phyloP scores from a whole-genome alignment of 129 eudicot species.

The Chrysanthemum makinoi region DNA sequence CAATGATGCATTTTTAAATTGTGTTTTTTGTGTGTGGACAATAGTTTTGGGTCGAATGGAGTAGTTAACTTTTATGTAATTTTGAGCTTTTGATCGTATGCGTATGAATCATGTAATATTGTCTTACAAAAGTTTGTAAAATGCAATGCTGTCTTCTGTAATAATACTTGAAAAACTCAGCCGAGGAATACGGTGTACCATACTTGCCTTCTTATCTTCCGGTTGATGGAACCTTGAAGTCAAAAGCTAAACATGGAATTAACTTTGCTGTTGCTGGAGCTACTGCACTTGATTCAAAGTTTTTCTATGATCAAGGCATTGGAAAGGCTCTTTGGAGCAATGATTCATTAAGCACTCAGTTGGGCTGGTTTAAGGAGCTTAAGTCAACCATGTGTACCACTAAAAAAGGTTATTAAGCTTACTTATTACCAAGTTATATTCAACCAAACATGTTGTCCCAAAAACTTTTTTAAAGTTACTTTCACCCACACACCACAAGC shows the following conservation, averaged over 20 bases:
- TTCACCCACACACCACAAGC: too few species aligned
- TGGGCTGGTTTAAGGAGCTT: constrained; percentile 64
- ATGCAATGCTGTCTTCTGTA: too few species aligned
- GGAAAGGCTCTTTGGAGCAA: constrained; percentile 66
- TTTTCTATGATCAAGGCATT: constrained; percentile 44
- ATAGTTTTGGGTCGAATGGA: too few species aligned
- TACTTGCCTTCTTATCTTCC: constrained; percentile 60
- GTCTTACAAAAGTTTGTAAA: too few species aligned
- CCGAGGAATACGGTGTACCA: constrained; percentile 68
- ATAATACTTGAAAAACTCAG: constrained; percentile 26
- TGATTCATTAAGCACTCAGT: constrained; percentile 56
- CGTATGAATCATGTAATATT: too few species aligned
- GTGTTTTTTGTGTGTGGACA: too few species aligned
- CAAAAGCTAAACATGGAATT: constrained; percentile 44
- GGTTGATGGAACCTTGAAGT: constrained; percentile 31
- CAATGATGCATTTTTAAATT: too few species aligned
- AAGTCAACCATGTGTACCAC: constrained; percentile 54
- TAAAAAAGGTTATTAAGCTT: constrained; percentile 43
- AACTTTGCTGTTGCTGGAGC: constrained; percentile 91
- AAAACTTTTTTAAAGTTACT: too few species aligned
- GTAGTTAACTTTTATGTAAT: too few species aligned
- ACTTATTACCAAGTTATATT: background rate
- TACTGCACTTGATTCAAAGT: constrained; percentile 61
- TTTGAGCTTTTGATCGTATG: background rate
- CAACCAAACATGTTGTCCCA: too few species aligned